phyloP scores from a whole-genome alignment of 805 yeast genomes.

The Barnettozyma californica region DNA sequence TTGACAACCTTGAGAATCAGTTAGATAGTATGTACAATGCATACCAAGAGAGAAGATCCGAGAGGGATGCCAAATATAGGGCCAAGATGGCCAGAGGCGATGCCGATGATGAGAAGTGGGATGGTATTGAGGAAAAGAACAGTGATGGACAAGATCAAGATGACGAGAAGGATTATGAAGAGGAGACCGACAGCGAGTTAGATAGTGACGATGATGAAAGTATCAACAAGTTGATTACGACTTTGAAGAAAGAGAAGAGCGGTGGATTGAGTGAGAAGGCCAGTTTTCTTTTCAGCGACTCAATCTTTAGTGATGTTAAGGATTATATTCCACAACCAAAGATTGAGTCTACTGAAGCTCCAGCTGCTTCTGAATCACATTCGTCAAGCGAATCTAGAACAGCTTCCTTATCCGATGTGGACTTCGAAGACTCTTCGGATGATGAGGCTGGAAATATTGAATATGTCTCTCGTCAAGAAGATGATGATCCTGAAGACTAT shows the following conservation, averaged over 20 bases:
- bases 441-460: slow-evolving; percentile 32
- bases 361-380: slow-evolving; percentile 13
- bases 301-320: slow-evolving; percentile 46
- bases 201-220: slow-evolving; percentile 73
- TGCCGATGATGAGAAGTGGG: slow-evolving; percentile 73
- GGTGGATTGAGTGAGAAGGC: slow-evolving; percentile 36
- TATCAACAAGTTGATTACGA: slow-evolving; percentile 53
- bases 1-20: slow-evolving; percentile 72
- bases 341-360: slow-evolving; percentile 4
- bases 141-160: slow-evolving; percentile 30
- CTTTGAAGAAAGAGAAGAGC: slow-evolving; percentile 41
- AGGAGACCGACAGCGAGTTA: slow-evolving; percentile 32
- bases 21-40: slow-evolving; percentile 75
- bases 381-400: slow-evolving; percentile 16
- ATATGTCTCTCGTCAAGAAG: slow-evolving; percentile 39
- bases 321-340: slow-evolving; percentile 26
- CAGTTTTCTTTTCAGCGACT: slow-evolving; percentile 43
- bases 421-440: slow-evolving; percentile 20
- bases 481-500: slow-evolving; percentile 35
- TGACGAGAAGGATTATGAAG: slow-evolving; percentile 38
- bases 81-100: slow-evolving; percentile 75
- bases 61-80: slow-evolving; percentile 60
- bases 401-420: not conserved
- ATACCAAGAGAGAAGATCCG: slow-evolving; percentile 62
- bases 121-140: slow-evolving; percentile 55